phyloP scores from a whole-genome alignment of 163 green algal genomes.

The Scenedesmus sp. region DNA sequence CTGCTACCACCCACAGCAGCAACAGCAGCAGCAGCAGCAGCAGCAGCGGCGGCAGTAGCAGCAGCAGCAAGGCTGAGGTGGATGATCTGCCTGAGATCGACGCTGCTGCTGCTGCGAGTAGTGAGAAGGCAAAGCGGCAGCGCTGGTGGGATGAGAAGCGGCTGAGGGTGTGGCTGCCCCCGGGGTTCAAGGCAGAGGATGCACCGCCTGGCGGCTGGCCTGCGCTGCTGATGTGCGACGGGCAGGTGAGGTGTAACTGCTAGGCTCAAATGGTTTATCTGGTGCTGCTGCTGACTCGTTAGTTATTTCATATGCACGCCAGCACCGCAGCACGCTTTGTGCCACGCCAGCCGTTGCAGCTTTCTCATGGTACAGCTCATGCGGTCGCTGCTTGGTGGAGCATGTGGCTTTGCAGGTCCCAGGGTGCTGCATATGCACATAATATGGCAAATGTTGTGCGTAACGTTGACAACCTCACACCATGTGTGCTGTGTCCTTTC shows the following conservation, averaged over 20 bases:
- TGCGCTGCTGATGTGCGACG: slow-evolving; percentile 65
- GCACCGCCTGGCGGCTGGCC: slow-evolving; percentile 62
- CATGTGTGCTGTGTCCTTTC: not conserved
- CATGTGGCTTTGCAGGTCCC: too few species aligned
- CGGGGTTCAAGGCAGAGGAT: not conserved
- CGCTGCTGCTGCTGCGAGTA: not conserved
- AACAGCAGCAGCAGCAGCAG: not conserved
- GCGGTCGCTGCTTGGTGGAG: too few species aligned
- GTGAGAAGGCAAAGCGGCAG: slow-evolving; percentile 1
- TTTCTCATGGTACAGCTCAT: too few species aligned
- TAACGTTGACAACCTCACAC: not conserved
- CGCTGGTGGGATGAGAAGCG: slow-evolving; percentile 32
- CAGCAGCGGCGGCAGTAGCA: slow-evolving; percentile 1
- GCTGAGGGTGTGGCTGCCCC: slow-evolving; percentile 8
- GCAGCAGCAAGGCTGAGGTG: not conserved
- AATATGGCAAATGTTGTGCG: not conserved
- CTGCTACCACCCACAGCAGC: not conserved
- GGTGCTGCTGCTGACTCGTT: too few species aligned
- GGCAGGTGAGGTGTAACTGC: slow-evolving; percentile 5
- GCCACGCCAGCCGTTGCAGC: too few species aligned
- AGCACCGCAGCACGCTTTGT: too few species aligned
- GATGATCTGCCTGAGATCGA: not conserved
- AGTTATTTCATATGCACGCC: too few species aligned
- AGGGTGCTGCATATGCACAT: not conserved
- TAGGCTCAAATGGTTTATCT: too few species aligned